Base-by-base conservation (phyloP, 305 asterid species). In the Stenogyne calaminthoides region DNA sequence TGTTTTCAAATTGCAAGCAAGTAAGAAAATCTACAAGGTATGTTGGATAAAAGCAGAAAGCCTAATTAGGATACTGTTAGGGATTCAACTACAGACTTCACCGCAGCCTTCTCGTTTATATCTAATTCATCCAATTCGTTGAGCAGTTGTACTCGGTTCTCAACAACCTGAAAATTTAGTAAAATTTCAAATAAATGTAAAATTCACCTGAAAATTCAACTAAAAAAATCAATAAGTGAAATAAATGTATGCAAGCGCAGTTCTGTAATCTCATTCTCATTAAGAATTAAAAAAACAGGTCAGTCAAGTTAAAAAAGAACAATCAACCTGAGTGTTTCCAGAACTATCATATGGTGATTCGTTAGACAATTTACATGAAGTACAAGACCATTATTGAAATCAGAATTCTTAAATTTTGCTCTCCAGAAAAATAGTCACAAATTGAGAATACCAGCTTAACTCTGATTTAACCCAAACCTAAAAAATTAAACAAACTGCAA, bases 101-200 rank as follows among this genome's bases (percentile, higher is more conserved):
- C 86, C 9, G 80, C 86, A 59, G 89, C 51, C 66, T 86, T 86
- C 57, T 87, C 93, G 27, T 72, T 73, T 64, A 91, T 60, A 55
- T 83, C 86, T 18, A 88, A 70, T 68, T 84, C 87, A 79, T 76
- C 88, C 76, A 94, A 81, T 69, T 87, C 89, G 40, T 77, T 78
- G 70, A 94, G 92, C 80, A 94, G 78, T 18, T 88, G 83, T 56
- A 89, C 87, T 42, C 95, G 95, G 76, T 80, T 88, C 85, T 94
- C 99, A 73, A 92, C 91, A 66, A 91, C 97, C 99, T 94, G 97
- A 66, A 68, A 74, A 63, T 69, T 58, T 14, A 1, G 69, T 10
- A 74, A 73, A 56, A 37, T 7, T 57, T 29, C 59, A 49, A 47
- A 51, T 64, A n/a, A 59, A 39, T 8, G 55, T 7, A 20, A 39